A percentile compares a stretch with the other conserved stretches of the same genome.
Conservation (phyloP, 1,284 basidiomycete species). For the Irpex lacteus region DNA sequence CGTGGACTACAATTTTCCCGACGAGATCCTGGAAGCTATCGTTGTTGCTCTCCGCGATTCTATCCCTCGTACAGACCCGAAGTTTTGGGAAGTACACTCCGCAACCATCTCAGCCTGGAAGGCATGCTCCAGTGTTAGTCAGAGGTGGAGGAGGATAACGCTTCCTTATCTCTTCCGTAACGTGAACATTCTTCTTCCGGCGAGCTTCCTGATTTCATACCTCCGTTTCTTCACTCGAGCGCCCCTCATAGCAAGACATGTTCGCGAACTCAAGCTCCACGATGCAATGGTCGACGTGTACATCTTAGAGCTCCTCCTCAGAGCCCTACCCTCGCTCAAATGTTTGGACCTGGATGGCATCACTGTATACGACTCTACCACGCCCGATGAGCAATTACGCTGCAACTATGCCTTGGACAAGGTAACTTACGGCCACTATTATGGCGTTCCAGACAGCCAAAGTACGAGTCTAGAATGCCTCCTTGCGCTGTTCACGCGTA, state of each 20-base stretch:
- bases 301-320: not conserved
- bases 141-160: not conserved
- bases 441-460: too few relatives aligned
- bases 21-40: not conserved
- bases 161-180: not conserved
- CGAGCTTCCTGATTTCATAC: not conserved
- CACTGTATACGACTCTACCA: not conserved
- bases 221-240: not conserved
- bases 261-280: not conserved
- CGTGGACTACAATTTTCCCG: not conserved
- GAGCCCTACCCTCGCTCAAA: not conserved
- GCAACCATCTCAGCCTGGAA: not conserved
- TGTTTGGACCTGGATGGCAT: not conserved
- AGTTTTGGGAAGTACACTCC: not conserved
- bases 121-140: not conserved
- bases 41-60: not conserved
- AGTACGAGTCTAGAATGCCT: too few relatives aligned
- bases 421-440: not conserved
- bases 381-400: not conserved
- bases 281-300: not conserved
- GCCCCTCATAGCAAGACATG: not conserved
- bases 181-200: not conserved
- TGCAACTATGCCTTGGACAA: slow-evolving; percentile 4
- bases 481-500: too few relatives aligned
- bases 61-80: not conserved